These are phyloP conservation scores for Pterulicium gracile DNA, from an alignment of 1,284 basidiomycete genomes.

Conservation along the genomic window DNA sequence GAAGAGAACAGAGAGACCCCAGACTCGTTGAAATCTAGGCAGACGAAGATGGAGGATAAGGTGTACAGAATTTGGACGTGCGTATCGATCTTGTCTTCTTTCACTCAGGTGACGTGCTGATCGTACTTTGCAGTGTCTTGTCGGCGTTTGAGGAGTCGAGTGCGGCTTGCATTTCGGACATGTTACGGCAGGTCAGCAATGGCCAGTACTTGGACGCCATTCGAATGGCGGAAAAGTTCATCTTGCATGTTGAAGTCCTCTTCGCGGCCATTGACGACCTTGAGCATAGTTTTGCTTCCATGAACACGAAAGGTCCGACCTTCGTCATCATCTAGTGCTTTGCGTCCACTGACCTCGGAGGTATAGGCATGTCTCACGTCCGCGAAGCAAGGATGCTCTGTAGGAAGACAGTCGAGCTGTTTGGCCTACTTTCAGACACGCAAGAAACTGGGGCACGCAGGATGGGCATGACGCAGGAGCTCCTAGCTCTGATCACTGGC, in stretches of 20 bases:
- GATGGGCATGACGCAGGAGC: constrained; percentile 95
- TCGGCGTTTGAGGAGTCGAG: constrained; percentile 98
- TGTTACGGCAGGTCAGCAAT: constrained; percentile 95
- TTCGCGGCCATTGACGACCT: constrained; percentile 97
- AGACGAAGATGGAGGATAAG: constrained; percentile 92
- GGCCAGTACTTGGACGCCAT: constrained; percentile 95
- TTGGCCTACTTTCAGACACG: constrained; percentile 93
- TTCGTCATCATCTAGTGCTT: constrained; percentile 6
- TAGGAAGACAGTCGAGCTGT: constrained; percentile 97
- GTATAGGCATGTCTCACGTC: constrained; percentile 90
- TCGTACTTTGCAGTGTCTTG: constrained; percentile 59
- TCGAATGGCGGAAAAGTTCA: constrained; percentile 97
- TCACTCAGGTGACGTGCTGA: constrained; percentile 6
- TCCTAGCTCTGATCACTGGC: constrained; percentile 96
- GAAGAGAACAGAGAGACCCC: constrained; percentile 80
- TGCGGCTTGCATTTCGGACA: constrained; percentile 98
- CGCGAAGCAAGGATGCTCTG: constrained; percentile 98
- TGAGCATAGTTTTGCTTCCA: constrained; percentile 78
- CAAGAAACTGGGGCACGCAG: constrained; percentile 84
- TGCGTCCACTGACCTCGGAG: too few species aligned
- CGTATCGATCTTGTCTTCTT: constrained; percentile 18
- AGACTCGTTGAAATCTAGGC: constrained; percentile 80
- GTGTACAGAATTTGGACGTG: constrained; percentile 98
- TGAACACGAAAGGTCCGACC: constrained; percentile 72
- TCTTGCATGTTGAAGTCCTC: constrained; percentile 95